Percentiles rank a stretch among this genome's conserved stretches.
These are phyloP conservation scores for Chlorencoelia australis DNA, from an alignment of 2,329 filamentous ascomycete species.

Conservation along the genomic window DNA sequence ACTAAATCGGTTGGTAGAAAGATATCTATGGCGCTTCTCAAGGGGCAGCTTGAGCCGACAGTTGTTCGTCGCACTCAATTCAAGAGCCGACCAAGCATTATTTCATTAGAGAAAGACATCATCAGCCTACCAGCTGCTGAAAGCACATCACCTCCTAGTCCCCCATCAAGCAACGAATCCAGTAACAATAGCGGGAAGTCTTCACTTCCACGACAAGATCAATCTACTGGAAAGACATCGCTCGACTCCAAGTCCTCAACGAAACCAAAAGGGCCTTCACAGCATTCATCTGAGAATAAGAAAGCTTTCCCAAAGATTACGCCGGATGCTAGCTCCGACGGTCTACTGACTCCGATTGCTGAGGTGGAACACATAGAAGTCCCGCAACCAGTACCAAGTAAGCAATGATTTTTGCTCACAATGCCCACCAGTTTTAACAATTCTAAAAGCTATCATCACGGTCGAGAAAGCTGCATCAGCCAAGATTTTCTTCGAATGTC, in stretches of 20 bases:
- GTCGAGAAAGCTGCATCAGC: slow-evolving; percentile 71
- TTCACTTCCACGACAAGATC: slow-evolving; percentile 18
- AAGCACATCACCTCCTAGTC: slow-evolving; percentile 19
- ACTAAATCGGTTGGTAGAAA: slow-evolving; percentile 24
- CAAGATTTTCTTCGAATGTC: slow-evolving; percentile 78
- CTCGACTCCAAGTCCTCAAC: slow-evolving; percentile 33
- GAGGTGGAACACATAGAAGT: slow-evolving; percentile 13
- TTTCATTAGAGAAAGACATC: slow-evolving; percentile 27
- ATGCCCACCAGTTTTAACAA: not conserved
- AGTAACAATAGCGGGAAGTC: slow-evolving; percentile 22
- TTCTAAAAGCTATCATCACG: slow-evolving; percentile 35
- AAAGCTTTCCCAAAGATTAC: slow-evolving; percentile 11
- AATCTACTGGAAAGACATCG: slow-evolving; percentile 27
- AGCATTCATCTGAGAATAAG: slow-evolving; percentile 24
- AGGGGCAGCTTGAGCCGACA: slow-evolving; percentile 31
- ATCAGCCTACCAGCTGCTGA: slow-evolving; percentile 16
- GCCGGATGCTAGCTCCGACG: slow-evolving; percentile 16
- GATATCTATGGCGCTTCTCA: slow-evolving; percentile 33
- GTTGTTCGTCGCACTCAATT: slow-evolving; percentile 33
- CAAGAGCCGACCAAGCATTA: slow-evolving; percentile 30
- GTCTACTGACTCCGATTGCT: slow-evolving; percentile 20
- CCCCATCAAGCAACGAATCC: slow-evolving; percentile 20
- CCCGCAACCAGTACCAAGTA: slow-evolving; percentile 23
- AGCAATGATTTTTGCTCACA: too few relatives aligned
- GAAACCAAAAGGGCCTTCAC: slow-evolving; percentile 19